Evolutionary conservation across 202 grass and related monocot species (phyloP).

Genomic region (Digitaria exilis): DNA sequence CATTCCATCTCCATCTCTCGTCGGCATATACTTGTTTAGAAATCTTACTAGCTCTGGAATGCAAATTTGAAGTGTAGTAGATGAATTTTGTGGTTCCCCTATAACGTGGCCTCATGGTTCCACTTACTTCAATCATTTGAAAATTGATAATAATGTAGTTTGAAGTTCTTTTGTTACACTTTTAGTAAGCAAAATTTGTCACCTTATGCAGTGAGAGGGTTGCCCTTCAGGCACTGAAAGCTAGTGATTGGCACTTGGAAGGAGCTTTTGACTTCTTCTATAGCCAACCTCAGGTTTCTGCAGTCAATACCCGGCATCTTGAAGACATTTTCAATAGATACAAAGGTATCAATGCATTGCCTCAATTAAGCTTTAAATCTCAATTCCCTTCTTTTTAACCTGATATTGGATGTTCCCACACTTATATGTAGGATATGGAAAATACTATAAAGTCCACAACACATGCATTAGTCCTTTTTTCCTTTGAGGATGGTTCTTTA

Average conservation of each 20-base stretch:
- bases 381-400: background rate
- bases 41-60: background rate
- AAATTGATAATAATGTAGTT: background rate
- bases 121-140: background rate
- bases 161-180: background rate
- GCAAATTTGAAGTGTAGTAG: background rate
- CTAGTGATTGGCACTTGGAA: conserved; percentile 98
- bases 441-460: background rate
- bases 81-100: background rate
- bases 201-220: conserved; percentile 77
- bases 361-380: conserved; percentile 1
- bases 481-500: background rate
- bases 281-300: conserved; percentile 86
- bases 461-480: background rate
- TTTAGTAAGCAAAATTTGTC: conserved; percentile 20
- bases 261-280: conserved; percentile 99
- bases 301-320: conserved; percentile 71
- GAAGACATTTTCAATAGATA: conserved; percentile 95
- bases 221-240: conserved; percentile 94
- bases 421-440: background rate
- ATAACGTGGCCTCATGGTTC: background rate
- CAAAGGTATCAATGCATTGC: conserved; percentile 62
- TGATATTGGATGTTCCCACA: background rate
- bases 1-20: background rate
- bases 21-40: background rate